Evolutionary conservation across 2,329 filamentous ascomycete species (phyloP), one percentile per base, ranked within the genome.

Genomic region (Balansia obtecta): DNA sequence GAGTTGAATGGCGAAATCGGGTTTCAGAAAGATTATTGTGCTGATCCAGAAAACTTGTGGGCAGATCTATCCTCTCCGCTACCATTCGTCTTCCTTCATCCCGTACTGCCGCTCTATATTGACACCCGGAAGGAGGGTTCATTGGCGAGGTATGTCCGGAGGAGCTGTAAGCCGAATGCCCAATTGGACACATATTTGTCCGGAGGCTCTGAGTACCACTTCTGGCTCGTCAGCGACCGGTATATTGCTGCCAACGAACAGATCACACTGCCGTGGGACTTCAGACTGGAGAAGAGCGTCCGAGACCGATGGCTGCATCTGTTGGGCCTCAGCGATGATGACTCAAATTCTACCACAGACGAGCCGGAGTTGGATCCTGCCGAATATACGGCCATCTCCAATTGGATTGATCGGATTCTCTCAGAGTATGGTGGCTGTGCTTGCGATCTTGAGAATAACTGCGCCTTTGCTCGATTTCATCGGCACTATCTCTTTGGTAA

Each of bases 101-200:
- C 89, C 1, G 77, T 83, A 52, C 79, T 97, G 9, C 91, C 91
- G 0, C 78, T 98, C 12, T 95, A 90, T 68, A 93, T 98, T 60
- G 93, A 96, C 66, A 93, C 90, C 10, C 79, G 93, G 53, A 80
- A 80, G 63, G 88, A 95, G 69, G 93, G 91, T 20, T 95, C 88
- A 4, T 72, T 82, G 37, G 82, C 93, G 51, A 86, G 93, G 43
- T 96, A 93, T 63, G 82, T 94, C n/a, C 82, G 93, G 51, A 81
- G 91, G 56, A 97, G 93, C 60, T 98, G 93, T 70, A 82, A 80
- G 54, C 88, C 93, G 1, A 98, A 97, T 61, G 81, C 93, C n/a
- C 77, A 79, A 33, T 73, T 97, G 59, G 90, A 93, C 63, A 94
- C 90, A 0, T 86, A 89, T 56, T 79, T 96, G 45, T 87, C 87